A percentile compares a stretch with the other conserved stretches of the same genome.
These are phyloP conservation scores for Diaporthe sp. DNA, from an alignment of 2,329 filamentous ascomycete genomes.

Conservation along the genomic window DNA sequence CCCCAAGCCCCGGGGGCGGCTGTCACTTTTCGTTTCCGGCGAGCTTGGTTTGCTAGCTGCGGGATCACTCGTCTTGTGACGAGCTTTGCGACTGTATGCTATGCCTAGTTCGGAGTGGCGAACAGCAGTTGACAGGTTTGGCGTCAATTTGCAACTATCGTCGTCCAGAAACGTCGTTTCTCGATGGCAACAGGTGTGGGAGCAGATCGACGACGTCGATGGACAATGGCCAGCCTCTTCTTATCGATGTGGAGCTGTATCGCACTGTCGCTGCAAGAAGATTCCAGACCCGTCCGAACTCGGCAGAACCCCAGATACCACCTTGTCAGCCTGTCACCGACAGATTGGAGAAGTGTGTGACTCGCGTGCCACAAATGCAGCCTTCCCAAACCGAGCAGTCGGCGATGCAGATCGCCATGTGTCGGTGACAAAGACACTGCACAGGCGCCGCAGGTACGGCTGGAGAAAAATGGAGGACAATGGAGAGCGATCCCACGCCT, in stretches of 20 bases:
- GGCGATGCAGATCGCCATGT: conserved; percentile 15
- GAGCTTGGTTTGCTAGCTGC: conserved; percentile 9
- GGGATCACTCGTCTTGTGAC: conserved; percentile 16
- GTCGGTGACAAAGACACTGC: conserved; percentile 7
- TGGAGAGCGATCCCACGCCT: not conserved
- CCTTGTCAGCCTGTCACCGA: conserved; percentile 17
- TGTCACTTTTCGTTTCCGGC: conserved; percentile 30
- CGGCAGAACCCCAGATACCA: conserved; percentile 12
- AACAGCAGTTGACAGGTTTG: not conserved
- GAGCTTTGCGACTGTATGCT: not conserved
- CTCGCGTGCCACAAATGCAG: conserved; percentile 31
- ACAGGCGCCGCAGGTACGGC: not conserved
- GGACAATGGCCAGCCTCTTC: not conserved
- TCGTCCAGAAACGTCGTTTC: conserved; percentile 9
- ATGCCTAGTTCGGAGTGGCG: conserved; percentile 23
- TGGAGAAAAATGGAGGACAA: not conserved
- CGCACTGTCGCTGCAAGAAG: not conserved
- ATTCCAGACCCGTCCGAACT: conserved; percentile 26
- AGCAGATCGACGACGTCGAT: not conserved
- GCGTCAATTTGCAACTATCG: conserved; percentile 2
- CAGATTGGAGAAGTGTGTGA: conserved; percentile 31
- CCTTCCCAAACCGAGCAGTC: conserved; percentile 14
- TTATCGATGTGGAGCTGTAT: not conserved
- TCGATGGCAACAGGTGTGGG: not conserved
- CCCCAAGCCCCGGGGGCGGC: not conserved